phyloP scores from a whole-genome alignment of 805 yeast genomes.

The Wickerhamomyces pijperi region DNA sequence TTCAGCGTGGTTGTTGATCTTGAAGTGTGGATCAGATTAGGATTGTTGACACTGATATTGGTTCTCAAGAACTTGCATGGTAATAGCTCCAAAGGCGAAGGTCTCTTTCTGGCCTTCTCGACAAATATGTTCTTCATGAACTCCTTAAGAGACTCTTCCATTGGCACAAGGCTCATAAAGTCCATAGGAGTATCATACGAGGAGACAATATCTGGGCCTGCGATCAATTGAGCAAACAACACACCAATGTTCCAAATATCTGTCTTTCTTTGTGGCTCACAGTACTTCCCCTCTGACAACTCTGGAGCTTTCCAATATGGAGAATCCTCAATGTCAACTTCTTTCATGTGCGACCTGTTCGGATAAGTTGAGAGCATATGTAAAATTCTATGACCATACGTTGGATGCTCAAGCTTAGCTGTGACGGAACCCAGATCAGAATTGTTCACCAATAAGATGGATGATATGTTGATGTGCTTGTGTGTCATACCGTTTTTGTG shows the following conservation, averaged over 20 bases:
- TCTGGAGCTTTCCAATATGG: slow-evolving; percentile 77
- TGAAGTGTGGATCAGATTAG: slow-evolving; percentile 11
- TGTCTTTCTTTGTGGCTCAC: slow-evolving; percentile 60
- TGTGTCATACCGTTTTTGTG: slow-evolving; percentile 84
- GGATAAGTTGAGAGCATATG: slow-evolving; percentile 28
- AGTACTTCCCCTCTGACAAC: slow-evolving; percentile 21
- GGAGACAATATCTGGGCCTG: slow-evolving; percentile 45
- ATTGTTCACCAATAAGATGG: slow-evolving; percentile 42
- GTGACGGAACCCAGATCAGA: slow-evolving; percentile 41
- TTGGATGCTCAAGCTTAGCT: slow-evolving; percentile 49
- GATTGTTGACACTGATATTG: slow-evolving; percentile 35
- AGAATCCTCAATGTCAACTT: slow-evolving; percentile 13
- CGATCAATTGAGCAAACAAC: slow-evolving; percentile 52
- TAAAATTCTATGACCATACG: slow-evolving; percentile 42
- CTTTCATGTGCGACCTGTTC: slow-evolving; percentile 17
- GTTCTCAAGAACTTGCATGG: slow-evolving; percentile 78
- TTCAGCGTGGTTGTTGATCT: neutral
- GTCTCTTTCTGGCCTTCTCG: slow-evolving; percentile 54
- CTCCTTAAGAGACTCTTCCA: slow-evolving; percentile 52
- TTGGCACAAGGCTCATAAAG: slow-evolving; percentile 35
- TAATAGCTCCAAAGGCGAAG: slow-evolving; percentile 74
- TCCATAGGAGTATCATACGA: slow-evolving; percentile 51
- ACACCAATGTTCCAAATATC: slow-evolving; percentile 94
- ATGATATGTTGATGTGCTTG: slow-evolving; percentile 50
- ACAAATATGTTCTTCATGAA: slow-evolving; percentile 59